phyloP scores from a whole-genome alignment of 2,329 filamentous ascomycete genomes.

The Colletotrichum ledebouriae region DNA sequence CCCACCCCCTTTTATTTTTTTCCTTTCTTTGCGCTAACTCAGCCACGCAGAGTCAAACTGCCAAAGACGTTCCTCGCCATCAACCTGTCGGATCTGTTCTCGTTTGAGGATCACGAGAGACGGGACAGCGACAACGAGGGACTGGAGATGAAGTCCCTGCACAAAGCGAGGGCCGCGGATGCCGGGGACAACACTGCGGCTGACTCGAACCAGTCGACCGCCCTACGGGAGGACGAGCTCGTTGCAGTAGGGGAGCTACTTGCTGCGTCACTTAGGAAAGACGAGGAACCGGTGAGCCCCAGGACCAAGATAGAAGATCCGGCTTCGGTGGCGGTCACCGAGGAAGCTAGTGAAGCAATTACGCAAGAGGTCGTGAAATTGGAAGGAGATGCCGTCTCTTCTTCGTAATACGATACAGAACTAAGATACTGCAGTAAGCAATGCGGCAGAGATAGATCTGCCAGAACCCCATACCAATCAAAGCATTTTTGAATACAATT shows the following conservation, averaged over 20 bases:
- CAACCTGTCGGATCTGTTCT: slow-evolving; percentile 73
- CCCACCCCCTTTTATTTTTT: no score
- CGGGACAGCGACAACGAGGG: slow-evolving; percentile 61
- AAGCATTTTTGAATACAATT: background rate
- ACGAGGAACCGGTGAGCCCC: slow-evolving; percentile 24
- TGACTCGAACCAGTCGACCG: slow-evolving; percentile 4
- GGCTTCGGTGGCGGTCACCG: background rate
- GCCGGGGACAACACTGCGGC: slow-evolving; percentile 20
- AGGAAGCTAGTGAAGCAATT: background rate
- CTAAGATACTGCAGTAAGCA: background rate
- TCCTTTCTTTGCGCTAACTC: slow-evolving; percentile 25
- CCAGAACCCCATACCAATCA: slow-evolving; percentile 10
- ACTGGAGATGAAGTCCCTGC: slow-evolving; percentile 61
- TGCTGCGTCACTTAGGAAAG: slow-evolving; percentile 1
- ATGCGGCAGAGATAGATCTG: background rate
- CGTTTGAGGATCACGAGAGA: slow-evolving; percentile 69
- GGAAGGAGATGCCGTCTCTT: background rate
- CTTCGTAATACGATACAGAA: background rate
- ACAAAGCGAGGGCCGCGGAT: slow-evolving; percentile 44
- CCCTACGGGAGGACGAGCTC: slow-evolving; percentile 29
- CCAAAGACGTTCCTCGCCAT: slow-evolving; percentile 76
- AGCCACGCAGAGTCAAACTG: slow-evolving; percentile 67
- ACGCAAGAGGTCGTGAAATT: slow-evolving; percentile 12
- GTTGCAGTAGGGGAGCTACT: slow-evolving; percentile 40
- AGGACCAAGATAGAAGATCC: slow-evolving; percentile 21